These are phyloP conservation scores for Balamuthia mandrillaris DNA, from an alignment of 208 protist species.

Conservation along the genomic window DNA sequence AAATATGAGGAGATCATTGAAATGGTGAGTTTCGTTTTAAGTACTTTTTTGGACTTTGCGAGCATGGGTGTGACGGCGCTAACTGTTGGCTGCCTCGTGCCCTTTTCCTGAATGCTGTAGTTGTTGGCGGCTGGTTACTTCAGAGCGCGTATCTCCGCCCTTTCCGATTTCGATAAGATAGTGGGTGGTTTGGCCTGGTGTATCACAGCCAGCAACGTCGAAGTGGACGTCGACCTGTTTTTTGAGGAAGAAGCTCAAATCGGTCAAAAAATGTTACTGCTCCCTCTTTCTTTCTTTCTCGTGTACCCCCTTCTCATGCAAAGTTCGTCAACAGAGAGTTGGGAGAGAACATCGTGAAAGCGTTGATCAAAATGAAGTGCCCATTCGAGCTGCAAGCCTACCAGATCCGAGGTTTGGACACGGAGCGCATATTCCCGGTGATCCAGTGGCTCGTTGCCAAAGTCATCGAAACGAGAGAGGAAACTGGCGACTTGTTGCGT, in stretches of 20 bases:
- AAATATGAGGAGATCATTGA: constrained; percentile 39
- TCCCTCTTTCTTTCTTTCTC: not conserved
- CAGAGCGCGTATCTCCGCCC: constrained; percentile 70
- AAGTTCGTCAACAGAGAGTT: constrained; percentile 52
- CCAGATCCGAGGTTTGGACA: constrained; percentile 77
- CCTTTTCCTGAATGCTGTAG: too few relatives aligned
- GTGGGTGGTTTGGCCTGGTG: constrained; percentile 80
- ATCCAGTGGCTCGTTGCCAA: constrained; percentile 78
- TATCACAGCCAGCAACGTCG: constrained; percentile 69
- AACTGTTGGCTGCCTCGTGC: too few relatives aligned
- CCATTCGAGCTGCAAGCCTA: constrained; percentile 68
- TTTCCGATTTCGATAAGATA: constrained; percentile 79
- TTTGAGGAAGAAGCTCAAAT: constrained; percentile 77
- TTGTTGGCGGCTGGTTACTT: constrained; percentile 80
- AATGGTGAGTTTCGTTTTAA: too few relatives aligned
- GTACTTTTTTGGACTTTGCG: too few relatives aligned
- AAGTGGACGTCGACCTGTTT: constrained; percentile 78
- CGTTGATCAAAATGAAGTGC: constrained; percentile 75
- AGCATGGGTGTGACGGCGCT: too few relatives aligned
- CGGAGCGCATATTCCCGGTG: constrained; percentile 67
- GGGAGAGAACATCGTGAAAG: constrained; percentile 69
- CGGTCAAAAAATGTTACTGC: constrained; percentile 71
- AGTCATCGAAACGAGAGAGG: constrained; percentile 74
- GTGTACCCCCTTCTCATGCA: not conserved
- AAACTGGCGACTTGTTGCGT: constrained; percentile 68